Evolutionary conservation across 2,329 filamentous ascomycete species (phyloP), one percentile per base, ranked within the genome.

Genomic region (Fusarium miscanthi): DNA sequence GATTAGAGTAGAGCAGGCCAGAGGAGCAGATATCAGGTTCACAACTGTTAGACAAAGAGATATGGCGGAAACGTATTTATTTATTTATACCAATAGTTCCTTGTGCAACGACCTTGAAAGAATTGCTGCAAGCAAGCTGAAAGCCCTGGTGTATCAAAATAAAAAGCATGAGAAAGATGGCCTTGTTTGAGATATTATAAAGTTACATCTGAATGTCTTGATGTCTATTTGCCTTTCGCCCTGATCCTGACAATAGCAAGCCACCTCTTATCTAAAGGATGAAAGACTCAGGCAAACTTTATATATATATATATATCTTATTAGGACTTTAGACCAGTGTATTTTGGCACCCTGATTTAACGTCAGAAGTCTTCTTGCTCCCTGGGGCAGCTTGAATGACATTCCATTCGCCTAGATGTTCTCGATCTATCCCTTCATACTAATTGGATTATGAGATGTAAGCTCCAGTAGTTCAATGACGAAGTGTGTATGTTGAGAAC

Each of bases 1-100:
- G 45, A 38, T 38, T 59, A 72, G 35, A 69, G 43, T 53, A 42
- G 49, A 60, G 37, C 33, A 25, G 31, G 35, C 31, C 48, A 49
- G 46, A 52, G 40, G 14, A 66, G 41, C 13, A 37, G 37, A 41
- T 9, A 42, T 25, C 61, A 40, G 58, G 51, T 58, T 43, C 33
- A 49, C 31, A 49, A 42, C 40, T 59, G 23, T 69, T 68, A 54
- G 52, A 64, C 8, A 33, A 43, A 58, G 42, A 25, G 31, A 21
- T 42, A 38, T 30, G 41, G 41, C 30, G 25, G n/a, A 31, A 23
- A 64, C 40, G 45, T 40, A 31, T 25, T 51, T 48, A 68, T 56
- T 27, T 27, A 27, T 27, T 6, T n/a, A n/a, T n/a, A 70, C 40
- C 45, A 62, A 40, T 38, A 62, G n/a, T 54, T 54, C 30, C 41